Evolutionary conservation across 1,139 yeast genomes (phyloP).

Genomic region (Yamadazyma mexicana): DNA sequence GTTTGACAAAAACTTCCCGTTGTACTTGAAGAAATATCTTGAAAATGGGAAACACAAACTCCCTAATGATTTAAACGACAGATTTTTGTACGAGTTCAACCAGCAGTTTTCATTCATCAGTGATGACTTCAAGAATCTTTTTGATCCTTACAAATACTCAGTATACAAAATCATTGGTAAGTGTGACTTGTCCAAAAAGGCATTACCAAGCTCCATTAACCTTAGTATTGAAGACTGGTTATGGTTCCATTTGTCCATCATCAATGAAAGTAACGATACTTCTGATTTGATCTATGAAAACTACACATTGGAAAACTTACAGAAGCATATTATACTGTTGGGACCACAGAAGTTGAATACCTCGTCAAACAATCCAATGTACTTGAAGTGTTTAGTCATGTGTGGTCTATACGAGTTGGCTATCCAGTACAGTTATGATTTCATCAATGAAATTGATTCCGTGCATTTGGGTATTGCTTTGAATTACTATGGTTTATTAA

Average conservation of each 20-base stretch:
- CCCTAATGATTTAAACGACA: conserved; percentile 66
- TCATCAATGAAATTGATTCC: conserved; percentile 76
- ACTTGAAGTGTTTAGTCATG: conserved; percentile 71
- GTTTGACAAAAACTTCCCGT: conserved; percentile 81
- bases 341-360: conserved; percentile 74
- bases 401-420: conserved; percentile 85
- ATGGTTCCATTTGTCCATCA: conserved; percentile 85
- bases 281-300: conserved; percentile 61
- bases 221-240: conserved; percentile 93
- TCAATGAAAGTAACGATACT: conserved; percentile 43
- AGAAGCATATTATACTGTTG: conserved; percentile 64
- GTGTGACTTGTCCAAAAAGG: conserved; percentile 76
- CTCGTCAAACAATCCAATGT: conserved; percentile 67
- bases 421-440: conserved; percentile 62
- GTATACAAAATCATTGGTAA: conserved; percentile 90
- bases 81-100: conserved; percentile 78
- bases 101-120: conserved; percentile 74
- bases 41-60: conserved; percentile 53
- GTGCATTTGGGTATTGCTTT: conserved; percentile 88
- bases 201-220: conserved; percentile 70
- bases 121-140: conserved; percentile 48
- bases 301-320: conserved; percentile 74
- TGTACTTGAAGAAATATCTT: conserved; percentile 72
- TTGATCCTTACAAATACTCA: conserved; percentile 90
- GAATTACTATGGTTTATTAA: conserved; percentile 70